Percentiles rank a stretch among this genome's conserved stretches.
Conservation (phyloP, 257 asterid genomes). For the Gentiana dahurica region DNA sequence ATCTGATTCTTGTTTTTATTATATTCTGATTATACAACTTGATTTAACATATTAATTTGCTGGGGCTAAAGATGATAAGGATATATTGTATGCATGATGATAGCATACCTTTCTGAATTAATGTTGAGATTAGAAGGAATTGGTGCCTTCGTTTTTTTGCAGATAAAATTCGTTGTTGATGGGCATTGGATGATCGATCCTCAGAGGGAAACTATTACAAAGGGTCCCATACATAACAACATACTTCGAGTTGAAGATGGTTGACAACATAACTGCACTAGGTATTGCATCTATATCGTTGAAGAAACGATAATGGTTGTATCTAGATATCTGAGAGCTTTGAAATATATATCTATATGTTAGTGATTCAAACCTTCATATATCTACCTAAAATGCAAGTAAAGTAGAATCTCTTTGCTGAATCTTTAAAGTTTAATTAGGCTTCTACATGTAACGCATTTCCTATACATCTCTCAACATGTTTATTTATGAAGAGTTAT, state of each 20-base stretch:
- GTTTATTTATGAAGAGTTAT: too few relatives aligned
- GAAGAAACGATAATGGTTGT: conserved; percentile 9
- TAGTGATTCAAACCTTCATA: neutral
- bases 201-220: conserved; percentile 40
- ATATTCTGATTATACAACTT: neutral
- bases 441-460: too few relatives aligned
- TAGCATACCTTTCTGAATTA: too few relatives aligned
- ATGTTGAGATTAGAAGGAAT: too few relatives aligned
- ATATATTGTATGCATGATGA: too few relatives aligned
- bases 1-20: neutral
- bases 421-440: too few relatives aligned
- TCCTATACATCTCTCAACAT: too few relatives aligned
- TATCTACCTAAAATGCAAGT: neutral
- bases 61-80: too few relatives aligned
- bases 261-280: too few relatives aligned
- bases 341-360: neutral
- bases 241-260: conserved; percentile 54
- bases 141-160: conserved; percentile 7
- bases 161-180: conserved; percentile 81
- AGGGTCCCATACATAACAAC: conserved; percentile 56
- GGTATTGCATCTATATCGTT: neutral
- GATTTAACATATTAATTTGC: too few relatives aligned
- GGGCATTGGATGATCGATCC: conserved; percentile 76
- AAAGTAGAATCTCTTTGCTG: too few relatives aligned
- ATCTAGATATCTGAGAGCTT: too few relatives aligned